Base-by-base conservation (phyloP, 2,329 filamentous ascomycete species). In the Didymella pinodella region DNA sequence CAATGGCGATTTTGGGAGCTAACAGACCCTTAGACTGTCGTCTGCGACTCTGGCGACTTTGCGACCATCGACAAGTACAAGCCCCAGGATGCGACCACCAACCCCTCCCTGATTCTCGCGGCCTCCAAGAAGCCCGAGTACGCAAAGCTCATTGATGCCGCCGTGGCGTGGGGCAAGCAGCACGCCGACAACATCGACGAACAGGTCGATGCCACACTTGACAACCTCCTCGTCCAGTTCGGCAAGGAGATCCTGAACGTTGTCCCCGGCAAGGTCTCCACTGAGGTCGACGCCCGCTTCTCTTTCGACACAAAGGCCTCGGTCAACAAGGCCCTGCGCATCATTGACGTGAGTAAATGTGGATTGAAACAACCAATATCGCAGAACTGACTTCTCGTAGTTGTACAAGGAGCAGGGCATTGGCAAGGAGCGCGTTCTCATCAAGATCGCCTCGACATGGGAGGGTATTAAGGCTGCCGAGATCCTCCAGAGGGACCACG, bases 21-120 rank as follows among this genome's bases (percentile, higher is more conserved):
- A 36, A 67, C 58, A 41, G 36, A n/a, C 29, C 18, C 54, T 12
- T 77, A 95, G 92, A 90, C 92, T 67, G 95, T 98, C 77, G 95
- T 98, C 81, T 94, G 91, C 81, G 95, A 98, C 85, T 97, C 94
- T 81, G 95, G 93, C 89, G 90, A 84, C 77, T 80, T 81, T 69
- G 79, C 83, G 88, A 93, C 93, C 81, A 99, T 99, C 81, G 93
- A 86, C 85, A 97, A 98, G 86, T 99, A 99, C 89, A 96, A 97
- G 89, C 95, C 95, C 68, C 93, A 99, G 86, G 95, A 99, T 91
- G 95, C 95, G 77, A 99, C 95, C 80, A 99, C 95, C 85, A 99
- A 99, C 89, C 95, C 95, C 61, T 98, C 95, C 65, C 87, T 99
- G 79, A 98, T 99, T 82, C 90, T 99, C 78, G 94, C 93, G 70